Percentiles rank a stretch among this genome's conserved stretches.
Conservation (phyloP, 2,329 filamentous ascomycete genomes). For the Colletotrichum sp. region DNA sequence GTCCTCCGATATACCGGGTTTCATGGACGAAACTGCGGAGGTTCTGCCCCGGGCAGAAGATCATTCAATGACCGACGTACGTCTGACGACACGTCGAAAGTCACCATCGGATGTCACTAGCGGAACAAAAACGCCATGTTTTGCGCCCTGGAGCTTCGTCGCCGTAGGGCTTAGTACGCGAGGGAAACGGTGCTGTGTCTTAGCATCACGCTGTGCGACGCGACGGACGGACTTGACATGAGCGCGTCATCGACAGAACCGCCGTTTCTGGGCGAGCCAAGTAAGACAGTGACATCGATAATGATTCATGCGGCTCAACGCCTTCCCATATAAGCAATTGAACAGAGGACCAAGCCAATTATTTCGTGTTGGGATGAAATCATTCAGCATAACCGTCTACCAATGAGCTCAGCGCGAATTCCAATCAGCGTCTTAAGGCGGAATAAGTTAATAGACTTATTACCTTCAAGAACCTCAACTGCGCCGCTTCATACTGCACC, state of each 20-base stretch:
- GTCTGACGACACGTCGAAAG: background rate
- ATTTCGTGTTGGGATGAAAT: background rate
- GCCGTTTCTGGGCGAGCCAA: background rate
- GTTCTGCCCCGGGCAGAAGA: background rate
- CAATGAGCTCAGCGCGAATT: background rate
- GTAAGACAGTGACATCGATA: background rate
- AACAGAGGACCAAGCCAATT: background rate
- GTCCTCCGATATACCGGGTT: background rate
- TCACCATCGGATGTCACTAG: background rate
- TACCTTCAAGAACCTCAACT: background rate
- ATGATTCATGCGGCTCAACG: constrained; percentile 3
- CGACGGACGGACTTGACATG: background rate
- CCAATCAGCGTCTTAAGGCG: background rate
- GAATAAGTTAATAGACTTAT: background rate
- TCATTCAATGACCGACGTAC: background rate
- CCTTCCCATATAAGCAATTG: background rate
- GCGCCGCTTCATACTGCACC: too few relatives aligned
- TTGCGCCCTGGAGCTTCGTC: background rate
- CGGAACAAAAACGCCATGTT: background rate
- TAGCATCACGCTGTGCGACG: background rate
- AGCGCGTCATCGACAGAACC: constrained; percentile 13
- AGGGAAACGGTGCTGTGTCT: background rate
- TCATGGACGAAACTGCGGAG: background rate
- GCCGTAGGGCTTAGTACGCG: background rate
- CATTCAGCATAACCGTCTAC: background rate